Evolutionary conservation across 768 basidiomycete species (phyloP), one percentile per base, ranked within the genome.

Genomic region (Tephrocybe sp.): DNA sequence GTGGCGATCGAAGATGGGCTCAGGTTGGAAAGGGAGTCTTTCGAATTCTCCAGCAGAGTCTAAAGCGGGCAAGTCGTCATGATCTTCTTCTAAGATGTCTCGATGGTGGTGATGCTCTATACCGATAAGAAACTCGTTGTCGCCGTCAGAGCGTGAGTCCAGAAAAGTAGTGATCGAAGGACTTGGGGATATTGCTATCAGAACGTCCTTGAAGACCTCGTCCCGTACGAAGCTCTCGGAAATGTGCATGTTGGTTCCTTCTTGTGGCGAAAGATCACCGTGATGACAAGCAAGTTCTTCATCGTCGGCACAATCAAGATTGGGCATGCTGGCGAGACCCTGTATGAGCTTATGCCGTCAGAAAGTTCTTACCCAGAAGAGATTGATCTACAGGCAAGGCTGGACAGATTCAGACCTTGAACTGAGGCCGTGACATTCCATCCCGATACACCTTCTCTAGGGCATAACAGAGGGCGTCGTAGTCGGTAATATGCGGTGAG

Each of bases 361-460:
- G 48, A 46, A 18, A 12, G 9, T 26, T 63, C 61, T 46, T 50
- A 76, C 80, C 74, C 48, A 49, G 43, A 53, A 33, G 45, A 53
- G 47, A 48, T 44, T 26, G 48, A 47, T 47, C 49, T 5, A 32
- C 32, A 37, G 45, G 14, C 14, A 15, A 18, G 40, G 38, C 6
- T 39, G 33, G 45, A 37, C 15, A 17, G 49, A 40, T 21, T 63
- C 64, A 52, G 55, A 80, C 82, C 78, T 79, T 80, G 64, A 80
- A 78, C 39, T 58, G 69, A 12, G 69, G 68, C 9, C 69, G 71
- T 37, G 71, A 69, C 58, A 78, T 63, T 9, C 73, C 70, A 44
- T 58, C 51, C 48, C 72, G 68, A 55, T 76, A 81, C 23, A 79
- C 57, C 37, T 67, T 65, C 50, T 79, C 75, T 66, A 83, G 60